Conservation (phyloP, 2,329 filamentous ascomycete species). For the Fusarium tjaetaba region DNA sequence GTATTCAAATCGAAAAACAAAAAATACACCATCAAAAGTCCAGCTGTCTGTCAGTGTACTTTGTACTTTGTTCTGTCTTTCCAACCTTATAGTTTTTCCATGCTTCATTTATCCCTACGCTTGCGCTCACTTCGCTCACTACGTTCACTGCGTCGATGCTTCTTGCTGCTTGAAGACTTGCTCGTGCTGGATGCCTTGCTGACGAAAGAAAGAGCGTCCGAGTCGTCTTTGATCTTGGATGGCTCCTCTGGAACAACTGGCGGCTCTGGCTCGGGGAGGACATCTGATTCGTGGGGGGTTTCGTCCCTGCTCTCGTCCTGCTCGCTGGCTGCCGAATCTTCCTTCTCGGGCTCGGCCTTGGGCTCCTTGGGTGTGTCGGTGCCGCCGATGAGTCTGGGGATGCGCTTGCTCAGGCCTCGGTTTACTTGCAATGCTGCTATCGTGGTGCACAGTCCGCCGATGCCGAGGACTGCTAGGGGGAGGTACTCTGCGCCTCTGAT, state of each 20-base stretch:
- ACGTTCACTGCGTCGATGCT: constrained; percentile 27
- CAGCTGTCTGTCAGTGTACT: constrained; percentile 25
- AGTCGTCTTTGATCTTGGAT: constrained; percentile 17
- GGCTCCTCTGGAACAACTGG: constrained; percentile 2
- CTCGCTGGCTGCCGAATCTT: constrained; percentile 20
- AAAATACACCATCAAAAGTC: constrained; percentile 30
- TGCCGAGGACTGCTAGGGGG: constrained; percentile 24
- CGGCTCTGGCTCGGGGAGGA: neutral
- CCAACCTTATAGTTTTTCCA: constrained; percentile 4
- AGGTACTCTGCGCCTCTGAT: constrained; percentile 22
- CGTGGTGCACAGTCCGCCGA: constrained; percentile 17
- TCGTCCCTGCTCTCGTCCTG: constrained; percentile 26
- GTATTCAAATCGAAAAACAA: constrained; percentile 14
- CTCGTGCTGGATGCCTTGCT: constrained; percentile 17
- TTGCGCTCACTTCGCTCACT: constrained; percentile 28
- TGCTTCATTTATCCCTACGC: constrained; percentile 25
- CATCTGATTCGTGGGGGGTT: constrained; percentile 8
- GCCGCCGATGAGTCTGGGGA: constrained; percentile 23
- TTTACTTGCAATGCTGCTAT: constrained; percentile 25
- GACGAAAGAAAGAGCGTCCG: constrained; percentile 3
- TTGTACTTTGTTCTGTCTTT: constrained; percentile 28
- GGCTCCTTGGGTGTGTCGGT: constrained; percentile 24
- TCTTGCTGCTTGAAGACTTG: constrained; percentile 27
- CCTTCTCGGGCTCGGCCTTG: constrained; percentile 15
- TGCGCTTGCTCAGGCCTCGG: constrained; percentile 16